Base-by-base conservation (phyloP, 768 basidiomycete species). In the Tricholoma sp. region DNA sequence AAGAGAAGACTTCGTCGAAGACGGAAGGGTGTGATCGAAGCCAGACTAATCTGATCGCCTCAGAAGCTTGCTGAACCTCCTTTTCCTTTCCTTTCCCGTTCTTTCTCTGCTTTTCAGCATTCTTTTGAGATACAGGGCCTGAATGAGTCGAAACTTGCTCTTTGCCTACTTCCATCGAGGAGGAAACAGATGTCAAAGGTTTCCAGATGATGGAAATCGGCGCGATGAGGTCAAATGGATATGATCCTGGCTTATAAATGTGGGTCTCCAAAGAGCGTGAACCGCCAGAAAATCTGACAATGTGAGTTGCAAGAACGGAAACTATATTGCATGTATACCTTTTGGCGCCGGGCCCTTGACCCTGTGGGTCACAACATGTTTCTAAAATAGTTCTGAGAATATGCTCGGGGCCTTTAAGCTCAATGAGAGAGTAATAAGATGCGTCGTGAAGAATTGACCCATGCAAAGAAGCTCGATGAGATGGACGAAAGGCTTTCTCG, bases 401-500 rank as follows among this genome's bases (percentile, higher is more conserved):
- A 1, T 67, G 62, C 64, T 87, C 79, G 2, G 80, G 76, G 2
- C 90, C 93, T 52, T 78, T 79, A 5, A 98, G 67, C 67, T 95
- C 89, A 27, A 94, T 78, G 2, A 86, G 75, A 0, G 85, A 83
- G 61, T 79, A 83, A 70, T 98, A 98, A 2, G 92, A 94, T 0
- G 90, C 88, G 64, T 99, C 96, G 56, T 95, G 92, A 1, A 96
- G 70, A 54, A 97, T 94, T 1, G 87, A 86, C 5, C 86, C 90
- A 59, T 93, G 91, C 9, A 87, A 70, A 1, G 92, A 83, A 3
- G 97, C 94, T 29, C 96, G 83, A 71, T 97, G 88, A 1, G 95
- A 94, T 0, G 96, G 87, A 18, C 97, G 83, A 68, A 89, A 96
- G 0, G 92, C 80, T 66, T 98, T 99, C 66, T 95, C 91, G 0